Percentiles rank a stretch among this genome's conserved stretches.
Evolutionary conservation across 768 basidiomycete species (phyloP).

Genomic region (Phanerodontia chrysosporium): DNA sequence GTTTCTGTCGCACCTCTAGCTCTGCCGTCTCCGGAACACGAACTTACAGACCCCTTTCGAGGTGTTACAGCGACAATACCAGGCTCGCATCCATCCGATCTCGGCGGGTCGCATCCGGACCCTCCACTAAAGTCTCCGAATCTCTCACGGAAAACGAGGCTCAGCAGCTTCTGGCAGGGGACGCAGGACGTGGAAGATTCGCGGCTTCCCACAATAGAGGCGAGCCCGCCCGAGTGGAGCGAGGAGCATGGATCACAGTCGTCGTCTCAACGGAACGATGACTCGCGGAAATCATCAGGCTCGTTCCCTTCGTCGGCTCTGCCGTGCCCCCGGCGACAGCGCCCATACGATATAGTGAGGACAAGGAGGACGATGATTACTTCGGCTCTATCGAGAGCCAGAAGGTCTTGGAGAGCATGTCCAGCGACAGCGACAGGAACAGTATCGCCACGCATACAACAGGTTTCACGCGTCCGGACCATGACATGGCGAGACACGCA

Average conservation of each 20-base stretch:
- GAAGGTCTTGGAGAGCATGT: not conserved
- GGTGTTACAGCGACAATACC: slow-evolving; percentile 65
- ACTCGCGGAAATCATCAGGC: not conserved
- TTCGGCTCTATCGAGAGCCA: slow-evolving; percentile 20
- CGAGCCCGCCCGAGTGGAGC: slow-evolving; percentile 20
- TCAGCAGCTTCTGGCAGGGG: slow-evolving; percentile 75
- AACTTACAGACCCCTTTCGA: slow-evolving; percentile 88
- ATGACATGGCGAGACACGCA: slow-evolving; percentile 21
- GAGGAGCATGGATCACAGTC: slow-evolving; percentile 3
- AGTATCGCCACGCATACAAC: not conserved
- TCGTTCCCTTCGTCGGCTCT: slow-evolving; percentile 5
- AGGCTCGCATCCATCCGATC: slow-evolving; percentile 43
- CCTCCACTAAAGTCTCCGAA: slow-evolving; percentile 36
- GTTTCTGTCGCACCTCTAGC: slow-evolving; percentile 84
- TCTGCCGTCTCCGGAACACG: slow-evolving; percentile 86
- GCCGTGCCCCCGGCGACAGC: slow-evolving; percentile 26
- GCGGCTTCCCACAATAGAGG: slow-evolving; percentile 26
- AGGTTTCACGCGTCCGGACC: not conserved
- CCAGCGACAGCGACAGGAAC: not conserved
- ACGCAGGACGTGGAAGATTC: slow-evolving; percentile 57
- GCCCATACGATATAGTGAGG: slow-evolving; percentile 16
- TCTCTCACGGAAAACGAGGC: slow-evolving; percentile 44
- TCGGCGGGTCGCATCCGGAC: slow-evolving; percentile 18
- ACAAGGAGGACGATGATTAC: slow-evolving; percentile 27
- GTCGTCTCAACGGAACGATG: not conserved